phyloP scores from a whole-genome alignment of 179 eudicot species.

The Spinacia oleracea region DNA sequence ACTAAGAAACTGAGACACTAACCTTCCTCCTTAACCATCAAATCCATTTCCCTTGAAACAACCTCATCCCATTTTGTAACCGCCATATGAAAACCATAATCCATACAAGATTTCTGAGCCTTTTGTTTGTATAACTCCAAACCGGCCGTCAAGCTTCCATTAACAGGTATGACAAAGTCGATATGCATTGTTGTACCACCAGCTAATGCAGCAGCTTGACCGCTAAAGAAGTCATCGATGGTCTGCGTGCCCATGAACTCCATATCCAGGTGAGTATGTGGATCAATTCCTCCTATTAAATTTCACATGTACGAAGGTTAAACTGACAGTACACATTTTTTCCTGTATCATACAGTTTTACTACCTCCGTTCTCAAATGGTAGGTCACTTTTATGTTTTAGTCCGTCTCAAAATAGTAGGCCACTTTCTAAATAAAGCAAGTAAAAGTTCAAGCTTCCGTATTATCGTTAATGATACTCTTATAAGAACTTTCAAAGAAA shows the following conservation, averaged over 20 bases:
- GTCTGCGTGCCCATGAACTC: slow-evolving; percentile 83
- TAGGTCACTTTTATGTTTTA: no score
- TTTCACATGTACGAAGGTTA: slow-evolving; percentile 1
- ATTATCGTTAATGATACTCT: no score
- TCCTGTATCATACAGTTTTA: background rate
- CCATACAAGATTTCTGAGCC: slow-evolving; percentile 77
- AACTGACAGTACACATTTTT: background rate
- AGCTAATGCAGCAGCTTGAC: slow-evolving; percentile 95
- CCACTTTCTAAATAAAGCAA: no score
- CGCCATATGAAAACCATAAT: slow-evolving; percentile 98
- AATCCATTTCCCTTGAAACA: slow-evolving; percentile 83
- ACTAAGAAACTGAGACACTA: slow-evolving; percentile 8
- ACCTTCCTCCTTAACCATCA: slow-evolving; percentile 93
- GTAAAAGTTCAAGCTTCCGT: no score
- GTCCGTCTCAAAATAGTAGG: no score
- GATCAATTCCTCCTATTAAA: slow-evolving; percentile 89
- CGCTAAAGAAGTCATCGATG: slow-evolving; percentile 87
- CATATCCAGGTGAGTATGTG: slow-evolving; percentile 88
- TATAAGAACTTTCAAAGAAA: no score
- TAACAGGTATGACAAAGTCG: slow-evolving; percentile 83
- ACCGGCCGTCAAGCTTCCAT: slow-evolving; percentile 80
- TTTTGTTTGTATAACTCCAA: slow-evolving; percentile 60
- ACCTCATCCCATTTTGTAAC: slow-evolving; percentile 90
- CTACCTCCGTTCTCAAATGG: no score
- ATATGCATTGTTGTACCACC: slow-evolving; percentile 99